Evolutionary conservation across 805 yeast species (phyloP).

Genomic region (Wickerhamiella parazyma): DNA sequence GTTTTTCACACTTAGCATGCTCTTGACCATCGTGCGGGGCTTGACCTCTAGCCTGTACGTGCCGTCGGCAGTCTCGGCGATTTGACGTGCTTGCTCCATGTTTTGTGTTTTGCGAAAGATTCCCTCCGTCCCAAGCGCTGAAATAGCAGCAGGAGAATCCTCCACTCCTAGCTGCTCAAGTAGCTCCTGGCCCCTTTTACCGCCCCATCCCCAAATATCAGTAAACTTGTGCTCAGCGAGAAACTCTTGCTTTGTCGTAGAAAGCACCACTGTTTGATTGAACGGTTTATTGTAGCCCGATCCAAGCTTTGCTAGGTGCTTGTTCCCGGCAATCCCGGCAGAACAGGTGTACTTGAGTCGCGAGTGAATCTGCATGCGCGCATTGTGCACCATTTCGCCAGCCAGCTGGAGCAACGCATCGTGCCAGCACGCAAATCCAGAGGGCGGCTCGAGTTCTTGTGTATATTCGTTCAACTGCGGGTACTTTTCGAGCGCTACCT

Average conservation of each 20-base stretch:
- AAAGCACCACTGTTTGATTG: slow-evolving; percentile 62
- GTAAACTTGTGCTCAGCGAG: slow-evolving; percentile 46
- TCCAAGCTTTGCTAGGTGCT: slow-evolving; percentile 73
- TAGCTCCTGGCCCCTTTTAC: slow-evolving; percentile 61
- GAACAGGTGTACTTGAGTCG: slow-evolving; percentile 74
- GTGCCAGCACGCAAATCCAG: slow-evolving; percentile 46
- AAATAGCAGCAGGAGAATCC: slow-evolving; percentile 31
- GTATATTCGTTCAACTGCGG: slow-evolving; percentile 35
- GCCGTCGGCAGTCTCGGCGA: slow-evolving; percentile 58
- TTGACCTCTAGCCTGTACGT: slow-evolving; percentile 39
- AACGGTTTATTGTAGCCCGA: slow-evolving; percentile 78
- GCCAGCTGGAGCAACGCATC: slow-evolving; percentile 60
- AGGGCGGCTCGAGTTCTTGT: slow-evolving; percentile 13
- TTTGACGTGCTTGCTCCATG: slow-evolving; percentile 35
- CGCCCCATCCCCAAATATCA: slow-evolving; percentile 87
- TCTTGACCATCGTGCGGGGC: slow-evolving; percentile 49
- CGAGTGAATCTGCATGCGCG: slow-evolving; percentile 40
- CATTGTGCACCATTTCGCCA: slow-evolving; percentile 39
- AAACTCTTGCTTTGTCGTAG: slow-evolving; percentile 37
- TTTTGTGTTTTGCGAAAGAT: slow-evolving; percentile 27
- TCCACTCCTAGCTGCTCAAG: slow-evolving; percentile 38
- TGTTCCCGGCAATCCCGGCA: slow-evolving; percentile 69
- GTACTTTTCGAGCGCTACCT: slow-evolving; percentile 30
- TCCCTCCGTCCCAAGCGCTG: slow-evolving; percentile 14
- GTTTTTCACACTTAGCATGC: slow-evolving; percentile 84